Evolutionary conservation across 257 asterid genomes (phyloP).

Genomic region (Schizonepeta tenuifolia): DNA sequence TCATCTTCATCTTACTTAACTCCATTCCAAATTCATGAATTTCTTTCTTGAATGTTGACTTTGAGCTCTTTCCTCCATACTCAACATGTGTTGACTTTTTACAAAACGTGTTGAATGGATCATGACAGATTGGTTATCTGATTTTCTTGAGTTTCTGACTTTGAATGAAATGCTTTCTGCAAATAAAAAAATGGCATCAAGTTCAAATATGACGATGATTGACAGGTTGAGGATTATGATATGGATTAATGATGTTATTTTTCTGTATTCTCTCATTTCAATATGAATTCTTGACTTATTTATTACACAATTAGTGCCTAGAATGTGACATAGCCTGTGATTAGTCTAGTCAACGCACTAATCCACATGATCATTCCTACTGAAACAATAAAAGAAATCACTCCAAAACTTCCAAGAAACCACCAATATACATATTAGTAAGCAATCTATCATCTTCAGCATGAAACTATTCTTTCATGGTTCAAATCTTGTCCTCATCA

Average conservation of each 20-base stretch:
- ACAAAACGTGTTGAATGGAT: constrained; percentile 35
- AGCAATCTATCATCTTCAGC: constrained; percentile 3
- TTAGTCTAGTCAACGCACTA: constrained; percentile 23
- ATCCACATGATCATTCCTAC: constrained; percentile 19
- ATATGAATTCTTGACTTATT: neutral
- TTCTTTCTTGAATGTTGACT: constrained; percentile 8
- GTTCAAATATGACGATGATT: neutral
- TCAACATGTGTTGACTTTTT: constrained; percentile 19
- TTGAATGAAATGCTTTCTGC: constrained; percentile 8
- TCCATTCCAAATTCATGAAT: constrained; percentile 17
- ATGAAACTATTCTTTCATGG: neutral
- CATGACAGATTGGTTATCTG: neutral
- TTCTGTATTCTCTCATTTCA: neutral
- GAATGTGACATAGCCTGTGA: neutral
- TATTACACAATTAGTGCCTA: constrained; percentile 18
- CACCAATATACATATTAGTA: neutral
- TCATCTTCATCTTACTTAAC: constrained; percentile 16
- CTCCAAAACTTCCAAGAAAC: constrained; percentile 20
- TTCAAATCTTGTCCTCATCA: neutral
- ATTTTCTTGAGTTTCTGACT: constrained; percentile 27
- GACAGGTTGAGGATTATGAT: neutral
- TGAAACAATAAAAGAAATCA: neutral
- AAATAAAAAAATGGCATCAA: neutral
- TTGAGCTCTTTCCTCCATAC: constrained; percentile 8
- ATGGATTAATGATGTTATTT: constrained; percentile 4